Evolutionary conservation across 768 basidiomycete genomes (phyloP).

Genomic region (Mycena pura): DNA sequence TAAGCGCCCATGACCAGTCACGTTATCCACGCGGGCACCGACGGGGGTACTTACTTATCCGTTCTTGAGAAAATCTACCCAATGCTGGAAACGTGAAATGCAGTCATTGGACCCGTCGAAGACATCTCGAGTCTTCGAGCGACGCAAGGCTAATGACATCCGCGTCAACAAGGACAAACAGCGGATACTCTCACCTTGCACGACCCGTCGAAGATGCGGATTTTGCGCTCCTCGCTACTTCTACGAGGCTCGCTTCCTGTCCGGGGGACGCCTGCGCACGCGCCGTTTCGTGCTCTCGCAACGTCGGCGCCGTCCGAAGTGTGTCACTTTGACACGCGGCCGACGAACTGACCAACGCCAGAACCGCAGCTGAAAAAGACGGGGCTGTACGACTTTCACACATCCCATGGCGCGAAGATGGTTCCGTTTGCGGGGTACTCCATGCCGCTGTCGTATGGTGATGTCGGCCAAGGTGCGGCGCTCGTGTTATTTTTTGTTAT

Average conservation of each 20-base stretch:
- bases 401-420: conserved; percentile 87
- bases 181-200: neutral
- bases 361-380: conserved; percentile 60
- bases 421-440: conserved; percentile 94
- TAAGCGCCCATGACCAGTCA: too few species aligned
- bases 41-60: too few species aligned
- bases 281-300: conserved; percentile 15
- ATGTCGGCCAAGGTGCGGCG: conserved; percentile 77
- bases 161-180: neutral
- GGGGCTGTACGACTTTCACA: conserved; percentile 88
- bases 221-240: conserved; percentile 8
- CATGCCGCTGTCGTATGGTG: conserved; percentile 91
- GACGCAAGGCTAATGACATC: too few species aligned
- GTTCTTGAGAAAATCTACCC: too few species aligned
- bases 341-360: neutral
- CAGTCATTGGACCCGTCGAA: too few species aligned
- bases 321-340: neutral
- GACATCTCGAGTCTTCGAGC: too few species aligned
- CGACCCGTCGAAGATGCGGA: neutral
- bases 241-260: conserved; percentile 7
- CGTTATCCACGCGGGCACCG: too few species aligned
- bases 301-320: conserved; percentile 16
- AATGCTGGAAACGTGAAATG: too few species aligned
- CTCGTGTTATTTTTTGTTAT: too few species aligned
- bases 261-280: neutral